Evolutionary conservation across 2,329 filamentous ascomycete genomes (phyloP), one percentile per base, ranked within the genome.

Genomic region (Coniochaeta sp.): DNA sequence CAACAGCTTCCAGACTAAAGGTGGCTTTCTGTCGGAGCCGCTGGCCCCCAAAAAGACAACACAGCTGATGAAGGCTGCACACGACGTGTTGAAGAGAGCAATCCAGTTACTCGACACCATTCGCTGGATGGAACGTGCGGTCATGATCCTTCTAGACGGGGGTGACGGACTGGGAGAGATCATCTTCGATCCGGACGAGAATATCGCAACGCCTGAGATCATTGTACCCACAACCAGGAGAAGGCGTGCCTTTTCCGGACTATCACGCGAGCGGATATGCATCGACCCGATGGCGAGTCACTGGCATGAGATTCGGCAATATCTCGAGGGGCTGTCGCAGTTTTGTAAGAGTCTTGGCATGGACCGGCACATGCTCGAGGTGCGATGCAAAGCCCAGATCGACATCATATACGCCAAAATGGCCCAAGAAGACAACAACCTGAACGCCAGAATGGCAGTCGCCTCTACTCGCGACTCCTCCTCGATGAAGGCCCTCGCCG

Each of bases 331-430:
- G 34, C 65, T 77, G 4, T 69, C 76, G 64, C 69, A 76, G 31
- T 70, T 79, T 5, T 79, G 76, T 55, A 74, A 75, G 62, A 74
- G 76, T 24, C 69, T 79, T 11, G 76, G 78, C 60, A 79, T 76
- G 0, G 77, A 79, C 57, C 68, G 77, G 9, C 72, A 75, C 7
- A 79, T 79, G 73, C 74, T 77, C 1, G 77, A 79, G 64, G 71
- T 77, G 19, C 68, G 77, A 11, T 79, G 77, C 62, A 74, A 76
- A 28, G 77, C 77, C 1, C 74, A 79, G 63, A 77, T 78, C 55
- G 76, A 79, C 36, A 79, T 79, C 63, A 79, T 79, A 61, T 79
- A 78, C 69, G 77, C 74, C 63, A 79, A 78, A 64, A 78, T 79
- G 74, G 77, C 77, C 3, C 77, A 79, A 62, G 77, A 79, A 61